These are phyloP conservation scores for Bonia amplexicaulis DNA, from an alignment of 176 grass and related monocot species.

Conservation along the genomic window DNA sequence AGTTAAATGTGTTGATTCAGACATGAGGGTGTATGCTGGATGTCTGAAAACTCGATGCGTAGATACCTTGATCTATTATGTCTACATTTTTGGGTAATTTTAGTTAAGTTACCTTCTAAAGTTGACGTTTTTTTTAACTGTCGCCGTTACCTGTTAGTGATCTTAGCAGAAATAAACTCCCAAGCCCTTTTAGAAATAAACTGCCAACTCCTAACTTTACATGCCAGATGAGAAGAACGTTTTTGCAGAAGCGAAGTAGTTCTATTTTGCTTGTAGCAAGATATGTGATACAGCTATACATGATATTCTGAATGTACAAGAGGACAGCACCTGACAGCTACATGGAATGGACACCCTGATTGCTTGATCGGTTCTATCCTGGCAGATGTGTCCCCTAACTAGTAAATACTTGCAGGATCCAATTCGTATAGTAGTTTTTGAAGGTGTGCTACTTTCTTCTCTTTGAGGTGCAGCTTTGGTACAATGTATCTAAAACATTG, in stretches of 20 bases:
- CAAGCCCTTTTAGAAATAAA: no score
- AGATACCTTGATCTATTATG: no score
- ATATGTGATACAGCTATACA: background rate
- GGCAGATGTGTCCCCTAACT: background rate
- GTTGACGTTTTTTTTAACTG: background rate
- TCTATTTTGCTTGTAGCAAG: background rate
- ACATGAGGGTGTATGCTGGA: no score
- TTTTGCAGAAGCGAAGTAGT: background rate
- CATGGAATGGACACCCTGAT: background rate
- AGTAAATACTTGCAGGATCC: background rate
- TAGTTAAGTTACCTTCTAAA: no score
- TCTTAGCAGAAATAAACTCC: no score
- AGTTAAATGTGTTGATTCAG: background rate
- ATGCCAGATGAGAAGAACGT: background rate
- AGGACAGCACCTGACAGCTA: no score
- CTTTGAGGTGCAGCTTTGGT: constrained; percentile 33
- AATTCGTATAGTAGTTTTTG: background rate
- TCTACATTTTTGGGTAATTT: no score
- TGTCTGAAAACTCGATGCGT: no score
- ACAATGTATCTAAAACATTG: constrained; percentile 55
- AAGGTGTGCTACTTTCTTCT: background rate
- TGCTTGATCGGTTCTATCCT: background rate
- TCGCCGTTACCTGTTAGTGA: background rate
- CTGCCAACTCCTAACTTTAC: no score
- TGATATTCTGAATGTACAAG: background rate